Percentiles rank a stretch among this genome's conserved stretches.
These are phyloP conservation scores for Coccomyxa subellipsoidea DNA, from an alignment of 163 green algal genomes.

Conservation along the genomic window DNA sequence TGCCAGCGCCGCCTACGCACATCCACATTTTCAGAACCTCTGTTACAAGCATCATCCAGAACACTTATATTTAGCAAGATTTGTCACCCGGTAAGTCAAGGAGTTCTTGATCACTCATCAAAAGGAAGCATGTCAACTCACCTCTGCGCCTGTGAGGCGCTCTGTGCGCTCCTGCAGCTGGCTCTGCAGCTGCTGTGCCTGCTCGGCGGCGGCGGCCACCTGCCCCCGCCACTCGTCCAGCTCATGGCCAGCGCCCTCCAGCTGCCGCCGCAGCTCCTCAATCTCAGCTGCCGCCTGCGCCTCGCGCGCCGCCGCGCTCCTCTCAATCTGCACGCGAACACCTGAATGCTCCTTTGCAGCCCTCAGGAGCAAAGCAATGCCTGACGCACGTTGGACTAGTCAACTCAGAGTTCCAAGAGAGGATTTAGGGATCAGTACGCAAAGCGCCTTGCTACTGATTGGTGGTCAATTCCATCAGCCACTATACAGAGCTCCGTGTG, in stretches of 20 bases:
- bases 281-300: neutral
- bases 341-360: no score
- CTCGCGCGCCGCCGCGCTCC: neutral
- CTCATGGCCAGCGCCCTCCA: slow-evolving; percentile 9
- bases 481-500: no score
- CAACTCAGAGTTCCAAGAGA: no score
- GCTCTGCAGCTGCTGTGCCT: slow-evolving; percentile 7
- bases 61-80: no score
- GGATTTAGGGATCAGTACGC: no score
- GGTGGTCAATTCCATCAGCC: no score
- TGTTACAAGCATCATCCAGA: no score
- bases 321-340: neutral
- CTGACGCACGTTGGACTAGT: no score
- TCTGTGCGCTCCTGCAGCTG: neutral
- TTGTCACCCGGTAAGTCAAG: no score
- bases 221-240: slow-evolving; percentile 10
- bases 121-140: neutral
- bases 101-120: no score
- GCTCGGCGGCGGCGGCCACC: neutral
- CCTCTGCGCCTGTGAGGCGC: neutral
- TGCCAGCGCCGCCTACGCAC: neutral
- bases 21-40: neutral
- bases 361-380: no score
- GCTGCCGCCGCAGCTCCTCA: neutral
- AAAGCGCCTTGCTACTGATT: no score